phyloP scores from a whole-genome alignment of 139 green algal genomes.

The Coelastrella sp. region DNA sequence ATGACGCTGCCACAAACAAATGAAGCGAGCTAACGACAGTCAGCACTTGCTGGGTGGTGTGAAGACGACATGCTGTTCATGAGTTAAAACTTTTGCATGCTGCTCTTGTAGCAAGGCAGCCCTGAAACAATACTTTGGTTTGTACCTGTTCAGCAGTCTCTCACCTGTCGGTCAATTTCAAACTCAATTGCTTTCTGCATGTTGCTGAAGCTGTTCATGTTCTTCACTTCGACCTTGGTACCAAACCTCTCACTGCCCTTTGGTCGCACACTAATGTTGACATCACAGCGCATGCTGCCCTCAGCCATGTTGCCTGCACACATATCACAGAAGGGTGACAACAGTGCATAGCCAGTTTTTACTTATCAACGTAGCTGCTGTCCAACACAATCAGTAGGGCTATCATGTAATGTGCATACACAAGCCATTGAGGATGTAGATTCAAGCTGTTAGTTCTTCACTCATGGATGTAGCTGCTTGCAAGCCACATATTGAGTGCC shows the following conservation, averaged over 20 bases:
- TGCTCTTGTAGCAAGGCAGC: too few relatives aligned
- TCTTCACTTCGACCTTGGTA: conserved; percentile 99
- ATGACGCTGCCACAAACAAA: too few relatives aligned
- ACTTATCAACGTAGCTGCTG: not conserved
- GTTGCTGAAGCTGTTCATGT: conserved; percentile 98
- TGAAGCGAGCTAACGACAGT: too few relatives aligned
- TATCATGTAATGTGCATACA: too few relatives aligned
- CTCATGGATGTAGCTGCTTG: too few relatives aligned
- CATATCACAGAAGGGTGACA: not conserved
- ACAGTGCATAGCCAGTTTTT: not conserved
- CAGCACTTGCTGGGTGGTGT: too few relatives aligned
- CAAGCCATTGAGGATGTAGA: too few relatives aligned
- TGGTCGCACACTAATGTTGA: conserved; percentile 89
- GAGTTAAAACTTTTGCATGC: too few relatives aligned
- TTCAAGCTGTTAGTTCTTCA: too few relatives aligned
- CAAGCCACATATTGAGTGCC: too few relatives aligned
- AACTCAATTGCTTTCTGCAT: conserved; percentile 83
- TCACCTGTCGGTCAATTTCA: conserved; percentile 89
- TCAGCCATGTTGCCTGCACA: conserved; percentile 87
- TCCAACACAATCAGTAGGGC: too few relatives aligned
- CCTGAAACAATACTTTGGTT: not conserved
- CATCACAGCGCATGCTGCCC: conserved; percentile 92
- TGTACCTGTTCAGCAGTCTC: not conserved
- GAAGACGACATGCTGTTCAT: too few relatives aligned
- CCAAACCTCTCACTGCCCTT: conserved; percentile 73